A percentile compares a stretch with the other conserved stretches of the same genome.
phyloP scores from a whole-genome alignment of 2,329 filamentous ascomycete species.

The Hypomyces rosellus region DNA sequence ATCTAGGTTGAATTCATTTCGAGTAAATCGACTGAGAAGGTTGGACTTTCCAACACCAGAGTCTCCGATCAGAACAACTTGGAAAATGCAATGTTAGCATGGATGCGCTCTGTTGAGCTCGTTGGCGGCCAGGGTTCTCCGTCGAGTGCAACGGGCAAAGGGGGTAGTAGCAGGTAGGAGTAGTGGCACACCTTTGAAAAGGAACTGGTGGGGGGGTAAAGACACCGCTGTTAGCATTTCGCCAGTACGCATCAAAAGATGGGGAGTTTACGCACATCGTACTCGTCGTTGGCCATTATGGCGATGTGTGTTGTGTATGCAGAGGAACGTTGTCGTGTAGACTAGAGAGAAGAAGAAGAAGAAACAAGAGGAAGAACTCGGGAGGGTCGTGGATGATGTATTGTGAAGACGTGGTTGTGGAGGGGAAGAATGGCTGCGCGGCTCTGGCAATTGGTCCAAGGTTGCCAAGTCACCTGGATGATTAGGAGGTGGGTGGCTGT shows the following conservation, averaged over 20 bases:
- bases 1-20: slow-evolving; percentile 99
- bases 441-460: slow-evolving; percentile 9
- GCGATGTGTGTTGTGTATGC: slow-evolving; percentile 20
- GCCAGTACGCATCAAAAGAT: slow-evolving; percentile 13
- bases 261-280: slow-evolving; percentile 69
- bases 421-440: slow-evolving; percentile 15
- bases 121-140: slow-evolving; percentile 2
- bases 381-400: slow-evolving; percentile 6
- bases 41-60: slow-evolving; percentile 99
- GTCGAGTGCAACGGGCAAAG: slow-evolving; percentile 16
- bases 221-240: slow-evolving; percentile 26
- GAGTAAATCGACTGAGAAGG: slow-evolving; percentile 97
- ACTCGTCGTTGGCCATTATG: slow-evolving; percentile 99
- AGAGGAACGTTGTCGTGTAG: slow-evolving; percentile 3
- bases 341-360: background rate
- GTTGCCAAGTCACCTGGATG: slow-evolving; percentile 12
- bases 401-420: slow-evolving; percentile 13
- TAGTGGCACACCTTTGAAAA: slow-evolving; percentile 77
- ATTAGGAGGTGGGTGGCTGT: slow-evolving; percentile 9
- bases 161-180: slow-evolving; percentile 24
- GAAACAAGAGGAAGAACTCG: slow-evolving; percentile 2
- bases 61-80: slow-evolving; percentile 98
- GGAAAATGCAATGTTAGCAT: slow-evolving; percentile 27
- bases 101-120: slow-evolving; percentile 13
- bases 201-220: slow-evolving; percentile 58